A percentile compares a stretch with the other conserved stretches of the same genome.
These are phyloP conservation scores for Lentinula boryana DNA, from an alignment of 768 basidiomycete genomes.

Conservation along the genomic window DNA sequence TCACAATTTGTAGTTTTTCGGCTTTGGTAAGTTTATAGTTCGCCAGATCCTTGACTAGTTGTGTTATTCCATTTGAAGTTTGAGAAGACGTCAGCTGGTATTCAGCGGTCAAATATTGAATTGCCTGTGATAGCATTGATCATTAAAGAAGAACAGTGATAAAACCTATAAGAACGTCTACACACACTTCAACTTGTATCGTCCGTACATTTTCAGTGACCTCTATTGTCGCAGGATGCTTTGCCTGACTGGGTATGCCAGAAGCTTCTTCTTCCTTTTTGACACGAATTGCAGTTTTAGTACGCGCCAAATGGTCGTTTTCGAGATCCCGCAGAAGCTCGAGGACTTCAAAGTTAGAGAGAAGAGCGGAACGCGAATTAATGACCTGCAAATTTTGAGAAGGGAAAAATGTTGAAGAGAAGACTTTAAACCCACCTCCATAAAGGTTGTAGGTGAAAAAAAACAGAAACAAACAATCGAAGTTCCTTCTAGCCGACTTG, in stretches of 20 bases:
- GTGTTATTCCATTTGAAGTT: slow-evolving; percentile 54
- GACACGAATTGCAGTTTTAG: slow-evolving; percentile 63
- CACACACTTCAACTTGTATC: slow-evolving; percentile 73
- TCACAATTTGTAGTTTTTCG: slow-evolving; percentile 91
- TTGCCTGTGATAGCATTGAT: slow-evolving; percentile 48
- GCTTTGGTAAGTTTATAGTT: slow-evolving; percentile 77
- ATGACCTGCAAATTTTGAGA: slow-evolving; percentile 41
- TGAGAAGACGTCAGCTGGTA: slow-evolving; percentile 67
- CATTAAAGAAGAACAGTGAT: background rate
- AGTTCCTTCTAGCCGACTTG: slow-evolving; percentile 6
- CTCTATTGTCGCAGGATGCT: slow-evolving; percentile 39
- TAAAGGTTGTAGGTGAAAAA: background rate
- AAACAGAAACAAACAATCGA: no score
- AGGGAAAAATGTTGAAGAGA: background rate
- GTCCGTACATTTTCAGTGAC: slow-evolving; percentile 79
- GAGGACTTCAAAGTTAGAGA: slow-evolving; percentile 87
- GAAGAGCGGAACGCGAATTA: slow-evolving; percentile 67
- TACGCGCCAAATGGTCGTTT: slow-evolving; percentile 60
- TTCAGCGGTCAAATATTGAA: slow-evolving; percentile 74
- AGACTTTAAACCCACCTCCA: slow-evolving; percentile 3
- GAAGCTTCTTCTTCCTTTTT: slow-evolving; percentile 72
- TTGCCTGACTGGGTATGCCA: slow-evolving; percentile 22
- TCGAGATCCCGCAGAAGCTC: slow-evolving; percentile 72
- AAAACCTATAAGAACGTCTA: background rate
- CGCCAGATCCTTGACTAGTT: slow-evolving; percentile 62